These are phyloP conservation scores for Talaromyces amestolkiae DNA, from an alignment of 2,329 filamentous ascomycete species.

Conservation along the genomic window DNA sequence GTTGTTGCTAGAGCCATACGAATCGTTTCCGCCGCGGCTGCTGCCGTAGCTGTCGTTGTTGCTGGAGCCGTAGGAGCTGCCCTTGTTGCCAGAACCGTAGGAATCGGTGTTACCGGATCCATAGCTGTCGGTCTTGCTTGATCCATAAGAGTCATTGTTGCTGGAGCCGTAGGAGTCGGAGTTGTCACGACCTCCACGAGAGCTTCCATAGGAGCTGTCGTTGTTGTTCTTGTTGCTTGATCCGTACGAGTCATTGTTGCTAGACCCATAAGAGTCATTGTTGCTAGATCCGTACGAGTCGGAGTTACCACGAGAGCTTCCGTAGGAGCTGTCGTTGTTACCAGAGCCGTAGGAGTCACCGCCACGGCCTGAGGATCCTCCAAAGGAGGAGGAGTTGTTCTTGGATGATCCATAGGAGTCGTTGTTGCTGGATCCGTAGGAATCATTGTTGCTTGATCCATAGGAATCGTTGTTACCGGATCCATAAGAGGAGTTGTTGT, in stretches of 20 bases:
- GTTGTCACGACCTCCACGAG: not conserved
- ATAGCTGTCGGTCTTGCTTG: not conserved
- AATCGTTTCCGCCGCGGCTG: not conserved
- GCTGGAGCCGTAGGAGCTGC: not conserved
- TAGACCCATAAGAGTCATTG: not conserved
- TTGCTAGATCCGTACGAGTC: not conserved
- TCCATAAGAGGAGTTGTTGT: conserved; percentile 3
- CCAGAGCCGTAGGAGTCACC: not conserved
- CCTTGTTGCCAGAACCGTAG: not conserved
- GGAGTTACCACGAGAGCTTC: not conserved
- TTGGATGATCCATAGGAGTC: not conserved
- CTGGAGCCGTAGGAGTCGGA: not conserved
- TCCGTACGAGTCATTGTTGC: conserved; percentile 1
- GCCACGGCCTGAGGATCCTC: not conserved
- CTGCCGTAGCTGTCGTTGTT: not conserved
- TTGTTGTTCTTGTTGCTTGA: not conserved
- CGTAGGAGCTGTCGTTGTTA: not conserved
- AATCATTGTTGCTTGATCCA: not conserved
- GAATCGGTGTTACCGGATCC: not conserved
- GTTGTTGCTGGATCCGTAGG: conserved; percentile 3
- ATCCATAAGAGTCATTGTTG: not conserved
- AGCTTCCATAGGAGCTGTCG: not conserved
- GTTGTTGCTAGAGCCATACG: not conserved
- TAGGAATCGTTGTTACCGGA: conserved; percentile 8
- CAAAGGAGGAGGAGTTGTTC: not conserved